Conservation (phyloP, 495 filamentous ascomycete species). For the Achaetomiella virescens region DNA sequence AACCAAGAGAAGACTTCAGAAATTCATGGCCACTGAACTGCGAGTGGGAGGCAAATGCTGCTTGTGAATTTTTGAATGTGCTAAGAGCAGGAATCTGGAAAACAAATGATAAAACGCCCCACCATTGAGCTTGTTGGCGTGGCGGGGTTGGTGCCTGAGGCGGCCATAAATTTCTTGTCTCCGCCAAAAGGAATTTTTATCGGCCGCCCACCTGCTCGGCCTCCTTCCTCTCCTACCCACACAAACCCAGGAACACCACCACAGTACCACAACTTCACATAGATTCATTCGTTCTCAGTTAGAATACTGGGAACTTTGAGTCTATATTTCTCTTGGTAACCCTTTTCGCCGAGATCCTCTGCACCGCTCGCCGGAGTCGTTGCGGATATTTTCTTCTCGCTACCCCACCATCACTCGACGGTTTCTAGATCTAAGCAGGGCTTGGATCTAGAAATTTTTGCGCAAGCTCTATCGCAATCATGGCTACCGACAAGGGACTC, state of each 20-base stretch:
- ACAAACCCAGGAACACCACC: slow-evolving; percentile 26
- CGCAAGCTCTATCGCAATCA: slow-evolving; percentile 64
- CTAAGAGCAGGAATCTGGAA: neutral
- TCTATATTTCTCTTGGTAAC: slow-evolving; percentile 36
- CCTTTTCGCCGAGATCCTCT: slow-evolving; percentile 38
- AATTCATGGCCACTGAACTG: too few species aligned
- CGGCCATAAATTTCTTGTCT: slow-evolving; percentile 17
- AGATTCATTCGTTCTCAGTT: slow-evolving; percentile 44
- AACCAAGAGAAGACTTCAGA: too few species aligned
- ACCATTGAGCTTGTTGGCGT: slow-evolving; percentile 1
- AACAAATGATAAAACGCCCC: slow-evolving; percentile 9
- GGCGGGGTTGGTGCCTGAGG: slow-evolving; percentile 29
- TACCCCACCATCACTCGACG: slow-evolving; percentile 39
- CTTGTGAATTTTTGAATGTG: too few species aligned
- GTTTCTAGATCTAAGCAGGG: slow-evolving; percentile 55
- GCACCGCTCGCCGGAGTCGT: slow-evolving; percentile 28
- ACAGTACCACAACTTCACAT: slow-evolving; percentile 20
- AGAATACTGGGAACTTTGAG: slow-evolving; percentile 30
- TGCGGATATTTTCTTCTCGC: slow-evolving; percentile 38
- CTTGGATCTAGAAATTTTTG: slow-evolving; percentile 62
- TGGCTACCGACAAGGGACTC: slow-evolving; percentile 93
- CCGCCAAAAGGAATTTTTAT: slow-evolving; percentile 29
- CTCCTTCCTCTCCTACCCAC: slow-evolving; percentile 30
- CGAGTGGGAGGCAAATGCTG: too few species aligned
- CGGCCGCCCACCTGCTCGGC: slow-evolving; percentile 10